Evolutionary conservation across 2,329 filamentous ascomycete genomes (phyloP).

Genomic region (Aspergillus sp.): DNA sequence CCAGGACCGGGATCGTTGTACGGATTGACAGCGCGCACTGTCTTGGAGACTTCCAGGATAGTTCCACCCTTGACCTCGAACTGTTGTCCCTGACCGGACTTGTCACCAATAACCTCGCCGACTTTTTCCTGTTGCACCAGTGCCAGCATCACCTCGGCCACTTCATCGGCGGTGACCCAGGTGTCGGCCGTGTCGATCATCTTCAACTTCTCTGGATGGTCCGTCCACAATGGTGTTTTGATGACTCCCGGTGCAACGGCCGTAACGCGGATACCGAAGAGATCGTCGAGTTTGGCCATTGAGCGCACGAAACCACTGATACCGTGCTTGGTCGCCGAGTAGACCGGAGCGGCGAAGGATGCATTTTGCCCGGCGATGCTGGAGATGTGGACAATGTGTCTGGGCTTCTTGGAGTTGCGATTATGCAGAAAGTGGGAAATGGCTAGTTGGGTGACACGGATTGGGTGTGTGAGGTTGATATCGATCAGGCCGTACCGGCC

Average conservation of each 20-base stretch:
- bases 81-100: slow-evolving; percentile 20
- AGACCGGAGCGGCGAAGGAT: slow-evolving; percentile 38
- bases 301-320: slow-evolving; percentile 45
- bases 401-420: slow-evolving; percentile 25
- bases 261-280: slow-evolving; percentile 50
- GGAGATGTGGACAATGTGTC: slow-evolving; percentile 44
- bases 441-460: slow-evolving; percentile 46
- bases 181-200: slow-evolving; percentile 45
- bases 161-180: slow-evolving; percentile 57
- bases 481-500: slow-evolving; percentile 42
- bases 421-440: slow-evolving; percentile 42
- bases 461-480: slow-evolving; percentile 49
- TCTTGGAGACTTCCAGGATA: slow-evolving; percentile 52
- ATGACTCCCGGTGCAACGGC: slow-evolving; percentile 56
- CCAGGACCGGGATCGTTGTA: slow-evolving; percentile 51
- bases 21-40: slow-evolving; percentile 45
- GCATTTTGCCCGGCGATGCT: slow-evolving; percentile 41
- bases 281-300: slow-evolving; percentile 43
- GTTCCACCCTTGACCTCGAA: slow-evolving; percentile 42
- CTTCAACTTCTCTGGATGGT: slow-evolving; percentile 54
- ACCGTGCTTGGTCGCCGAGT: slow-evolving; percentile 45
- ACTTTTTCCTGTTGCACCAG: slow-evolving; percentile 46
- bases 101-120: slow-evolving; percentile 28
- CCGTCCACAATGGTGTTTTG: slow-evolving; percentile 56
- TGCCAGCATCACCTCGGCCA: slow-evolving; percentile 52